Percentiles rank a stretch among this genome's conserved stretches.
These are phyloP conservation scores for Pythium coloratum DNA, from an alignment of 352 stramenopile genomes.

Conservation along the genomic window DNA sequence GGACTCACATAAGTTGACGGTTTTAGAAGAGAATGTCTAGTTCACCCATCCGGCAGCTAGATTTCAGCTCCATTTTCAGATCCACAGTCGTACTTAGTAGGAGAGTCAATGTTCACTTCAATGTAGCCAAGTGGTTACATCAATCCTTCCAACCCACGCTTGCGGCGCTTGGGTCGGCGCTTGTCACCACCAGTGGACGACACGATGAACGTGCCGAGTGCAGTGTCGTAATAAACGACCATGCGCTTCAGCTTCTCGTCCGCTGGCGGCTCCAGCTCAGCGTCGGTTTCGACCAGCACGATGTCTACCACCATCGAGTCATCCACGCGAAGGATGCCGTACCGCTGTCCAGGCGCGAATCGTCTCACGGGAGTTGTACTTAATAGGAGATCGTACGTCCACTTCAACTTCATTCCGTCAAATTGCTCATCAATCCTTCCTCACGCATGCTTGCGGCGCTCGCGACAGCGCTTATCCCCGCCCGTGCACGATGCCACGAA, in stretches of 20 bases:
- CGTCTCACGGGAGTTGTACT: neutral
- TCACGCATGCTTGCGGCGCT: too few relatives aligned
- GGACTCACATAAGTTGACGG: slow-evolving; percentile 24
- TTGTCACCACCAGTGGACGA: neutral
- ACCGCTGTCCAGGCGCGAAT: neutral
- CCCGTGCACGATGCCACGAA: too few relatives aligned
- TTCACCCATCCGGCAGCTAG: too few relatives aligned
- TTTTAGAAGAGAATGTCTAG: slow-evolving; percentile 20
- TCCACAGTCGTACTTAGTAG: neutral
- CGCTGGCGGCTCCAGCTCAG: neutral
- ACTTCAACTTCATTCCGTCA: neutral
- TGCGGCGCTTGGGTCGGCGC: neutral
- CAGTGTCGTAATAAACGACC: neutral
- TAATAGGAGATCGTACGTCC: neutral
- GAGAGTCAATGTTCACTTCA: neutral
- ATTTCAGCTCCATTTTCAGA: neutral
- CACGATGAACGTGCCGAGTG: neutral
- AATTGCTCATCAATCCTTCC: too few relatives aligned
- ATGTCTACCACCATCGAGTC: neutral
- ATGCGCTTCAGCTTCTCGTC: neutral
- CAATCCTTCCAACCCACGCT: neutral
- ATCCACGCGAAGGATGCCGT: neutral
- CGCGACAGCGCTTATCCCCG: too few relatives aligned
- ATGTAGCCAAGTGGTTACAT: neutral
- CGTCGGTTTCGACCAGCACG: neutral